These are phyloP conservation scores for Geum urbanum DNA, from an alignment of 306 rosid species.

Conservation along the genomic window DNA sequence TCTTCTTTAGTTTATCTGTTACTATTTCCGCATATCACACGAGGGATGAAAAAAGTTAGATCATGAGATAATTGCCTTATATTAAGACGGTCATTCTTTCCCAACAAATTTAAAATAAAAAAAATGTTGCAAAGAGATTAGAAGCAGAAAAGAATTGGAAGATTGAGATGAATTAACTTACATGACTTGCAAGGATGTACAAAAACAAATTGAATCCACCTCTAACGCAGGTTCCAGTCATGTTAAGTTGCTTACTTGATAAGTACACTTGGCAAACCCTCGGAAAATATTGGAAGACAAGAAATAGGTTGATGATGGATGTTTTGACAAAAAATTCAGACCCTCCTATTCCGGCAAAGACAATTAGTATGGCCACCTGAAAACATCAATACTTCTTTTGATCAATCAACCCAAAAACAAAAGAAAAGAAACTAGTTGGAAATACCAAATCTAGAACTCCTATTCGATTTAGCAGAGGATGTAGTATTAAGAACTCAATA, in stretches of 20 bases:
- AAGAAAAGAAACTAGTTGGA: too few relatives aligned
- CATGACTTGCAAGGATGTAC: background rate
- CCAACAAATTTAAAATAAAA: background rate
- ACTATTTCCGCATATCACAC: background rate
- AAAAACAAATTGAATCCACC: background rate
- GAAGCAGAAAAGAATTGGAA: background rate
- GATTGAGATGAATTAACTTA: constrained; percentile 7
- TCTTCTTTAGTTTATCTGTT: background rate
- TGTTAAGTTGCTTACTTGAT: background rate
- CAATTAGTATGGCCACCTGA: background rate
- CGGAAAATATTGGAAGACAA: background rate
- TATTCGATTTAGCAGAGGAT: too few relatives aligned
- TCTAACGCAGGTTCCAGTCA: background rate
- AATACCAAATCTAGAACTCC: too few relatives aligned
- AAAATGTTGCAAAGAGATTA: background rate
- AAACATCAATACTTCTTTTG: background rate
- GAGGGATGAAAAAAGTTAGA: background rate
- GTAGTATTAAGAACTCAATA: background rate
- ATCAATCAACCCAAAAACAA: too few relatives aligned
- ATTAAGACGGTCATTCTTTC: background rate
- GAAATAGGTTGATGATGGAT: background rate
- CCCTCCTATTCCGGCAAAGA: background rate
- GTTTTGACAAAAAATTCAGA: background rate
- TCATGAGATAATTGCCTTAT: background rate
- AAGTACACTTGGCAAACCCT: background rate